Percentiles rank a stretch among this genome's conserved stretches.
Evolutionary conservation across 2,329 filamentous ascomycete species (phyloP).

Genomic region (Incumbomyces lentus): DNA sequence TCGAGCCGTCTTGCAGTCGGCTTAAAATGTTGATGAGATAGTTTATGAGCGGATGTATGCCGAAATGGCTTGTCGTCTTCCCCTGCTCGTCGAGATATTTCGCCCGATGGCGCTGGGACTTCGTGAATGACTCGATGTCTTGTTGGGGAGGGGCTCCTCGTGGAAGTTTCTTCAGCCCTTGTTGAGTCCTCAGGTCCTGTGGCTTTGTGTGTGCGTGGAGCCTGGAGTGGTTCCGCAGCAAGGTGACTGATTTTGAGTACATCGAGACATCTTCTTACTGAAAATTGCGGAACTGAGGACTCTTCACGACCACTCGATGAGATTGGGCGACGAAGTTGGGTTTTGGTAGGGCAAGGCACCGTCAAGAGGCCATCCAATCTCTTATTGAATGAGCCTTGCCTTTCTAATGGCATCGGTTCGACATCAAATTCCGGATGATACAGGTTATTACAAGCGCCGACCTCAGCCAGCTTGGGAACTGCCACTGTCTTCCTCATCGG

Average conservation of each 20-base stretch:
- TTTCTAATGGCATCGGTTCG: neutral
- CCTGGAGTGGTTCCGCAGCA: neutral
- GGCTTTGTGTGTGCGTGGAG: neutral
- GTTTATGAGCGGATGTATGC: slow-evolving; percentile 43
- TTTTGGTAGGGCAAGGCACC: slow-evolving; percentile 3
- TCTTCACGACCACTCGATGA: neutral
- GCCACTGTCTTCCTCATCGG: slow-evolving; percentile 15
- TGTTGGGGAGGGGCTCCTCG: too few species aligned
- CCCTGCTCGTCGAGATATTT: neutral
- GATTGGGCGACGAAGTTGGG: neutral
- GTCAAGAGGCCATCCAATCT: slow-evolving; percentile 12
- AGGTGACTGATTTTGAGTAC: neutral
- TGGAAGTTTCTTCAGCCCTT: too few species aligned
- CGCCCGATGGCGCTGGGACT: too few species aligned
- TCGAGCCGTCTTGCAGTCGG: slow-evolving; percentile 52
- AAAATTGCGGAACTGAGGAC: neutral
- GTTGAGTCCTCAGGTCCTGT: too few species aligned
- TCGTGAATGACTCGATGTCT: too few species aligned
- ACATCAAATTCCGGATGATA: too few species aligned
- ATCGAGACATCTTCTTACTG: neutral
- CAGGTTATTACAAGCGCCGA: slow-evolving; percentile 27
- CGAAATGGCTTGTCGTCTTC: slow-evolving; percentile 43
- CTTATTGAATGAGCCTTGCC: slow-evolving; percentile 8
- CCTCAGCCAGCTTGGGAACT: slow-evolving; percentile 40
- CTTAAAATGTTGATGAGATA: slow-evolving; percentile 66